Base-by-base conservation (phyloP, 179 eudicot genomes). In the Dionaea muscipula region DNA sequence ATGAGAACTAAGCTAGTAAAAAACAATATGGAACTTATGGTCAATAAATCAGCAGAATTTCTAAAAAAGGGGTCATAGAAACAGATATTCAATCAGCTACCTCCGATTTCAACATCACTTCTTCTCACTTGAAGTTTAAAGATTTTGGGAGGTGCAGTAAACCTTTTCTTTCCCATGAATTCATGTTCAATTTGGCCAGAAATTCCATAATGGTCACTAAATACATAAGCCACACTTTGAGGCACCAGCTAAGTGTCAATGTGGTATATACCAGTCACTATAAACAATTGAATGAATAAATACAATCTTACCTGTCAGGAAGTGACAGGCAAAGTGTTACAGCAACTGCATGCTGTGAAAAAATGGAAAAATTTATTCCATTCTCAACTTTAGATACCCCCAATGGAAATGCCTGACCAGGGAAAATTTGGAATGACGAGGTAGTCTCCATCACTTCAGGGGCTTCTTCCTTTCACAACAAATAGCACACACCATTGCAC, bases 301-400 rank as follows among this genome's bases (percentile, higher is more conserved):
- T 14, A 18, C 36, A 53, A 7, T 17, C 8, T 57, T 40, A 93
- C 99, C 99, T 79, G 70, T 65, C 80, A 13, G 74, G 79, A 60
- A 78, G 78, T 37, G 61, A 57, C 57, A 93, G 70, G 73, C 95
- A 89, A 57, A 93, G 96, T 16, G 81, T 75, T 36, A 89, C 81
- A 45, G 87, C 67, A 40, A 82, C 78, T 45, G 99, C 99, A 75
- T 93, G 86, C 62, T 66, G 95, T 43, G 99, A 85, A 64, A 85
- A 93, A 62, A 93, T 72, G 17, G 99, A 77, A 66, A 93, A 93
- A 65, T 93, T 93, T 61, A 78, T 72, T 55, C 99, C 95, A 66
- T 62, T 71, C 67, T 85, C 95, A 25, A 71, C 73, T 73, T 81
- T 82, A 20, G 99, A 93, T 21, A 77, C 96, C 60, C 99, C 99